phyloP scores from a whole-genome alignment of 177 flowering plant species.

The Vitis hybrid region DNA sequence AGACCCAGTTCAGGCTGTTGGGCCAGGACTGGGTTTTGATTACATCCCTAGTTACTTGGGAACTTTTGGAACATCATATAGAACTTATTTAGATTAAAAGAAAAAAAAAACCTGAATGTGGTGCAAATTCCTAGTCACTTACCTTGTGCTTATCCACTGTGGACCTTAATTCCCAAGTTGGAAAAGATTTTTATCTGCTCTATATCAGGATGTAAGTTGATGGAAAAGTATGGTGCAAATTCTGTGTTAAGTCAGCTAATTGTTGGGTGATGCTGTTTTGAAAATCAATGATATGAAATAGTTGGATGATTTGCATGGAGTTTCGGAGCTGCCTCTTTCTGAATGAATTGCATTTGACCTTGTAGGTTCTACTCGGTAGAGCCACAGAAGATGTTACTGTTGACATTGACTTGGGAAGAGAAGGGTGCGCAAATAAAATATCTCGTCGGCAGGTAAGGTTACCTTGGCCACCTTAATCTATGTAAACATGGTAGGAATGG shows the following conservation, averaged over 20 bases:
- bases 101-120: no score
- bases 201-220: not conserved
- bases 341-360: no score
- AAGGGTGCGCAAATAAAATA: conserved; percentile 67
- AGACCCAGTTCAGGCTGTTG: no score
- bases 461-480: not conserved
- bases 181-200: no score
- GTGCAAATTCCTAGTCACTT: no score
- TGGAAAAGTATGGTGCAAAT: not conserved
- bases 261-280: not conserved
- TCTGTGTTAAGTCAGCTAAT: not conserved
- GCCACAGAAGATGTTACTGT: conserved; percentile 63
- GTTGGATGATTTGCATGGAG: not conserved
- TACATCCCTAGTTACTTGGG: no score
- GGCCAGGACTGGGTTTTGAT: no score
- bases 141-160: no score
- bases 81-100: no score
- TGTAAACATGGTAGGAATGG: no score
- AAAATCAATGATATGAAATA: not conserved
- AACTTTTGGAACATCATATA: no score
- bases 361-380: conserved; percentile 84
- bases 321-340: not conserved
- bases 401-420: conserved; percentile 83
- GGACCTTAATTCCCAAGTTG: no score
- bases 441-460: conserved; percentile 78